Percentiles rank a stretch among this genome's conserved stretches.
Conservation (phyloP, 768 basidiomycete genomes). For the Boletus rubescentipes region DNA sequence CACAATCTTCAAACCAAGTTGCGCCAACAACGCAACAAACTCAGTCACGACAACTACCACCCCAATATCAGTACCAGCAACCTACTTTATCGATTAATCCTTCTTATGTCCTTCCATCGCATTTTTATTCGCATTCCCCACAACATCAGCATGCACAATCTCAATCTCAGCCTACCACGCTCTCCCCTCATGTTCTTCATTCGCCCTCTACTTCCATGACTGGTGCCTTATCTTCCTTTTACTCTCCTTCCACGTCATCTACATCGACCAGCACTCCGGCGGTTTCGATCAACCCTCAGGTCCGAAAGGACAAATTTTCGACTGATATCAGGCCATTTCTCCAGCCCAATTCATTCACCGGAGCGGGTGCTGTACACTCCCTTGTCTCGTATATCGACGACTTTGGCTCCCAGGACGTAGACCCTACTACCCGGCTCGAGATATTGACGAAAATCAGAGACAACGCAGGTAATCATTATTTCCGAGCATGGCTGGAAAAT, state of each 20-base stretch:
- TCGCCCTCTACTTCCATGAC: slow-evolving; percentile 45
- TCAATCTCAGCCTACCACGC: slow-evolving; percentile 52
- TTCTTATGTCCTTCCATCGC: slow-evolving; percentile 38
- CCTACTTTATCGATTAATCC: slow-evolving; percentile 44
- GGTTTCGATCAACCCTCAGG: slow-evolving; percentile 44
- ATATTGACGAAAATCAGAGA: slow-evolving; percentile 81
- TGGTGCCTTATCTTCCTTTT: slow-evolving; percentile 40
- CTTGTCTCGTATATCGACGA: slow-evolving; percentile 58
- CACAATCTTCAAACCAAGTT: slow-evolving; percentile 42
- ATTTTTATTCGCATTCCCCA: slow-evolving; percentile 37
- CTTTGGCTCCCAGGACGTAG: slow-evolving; percentile 63
- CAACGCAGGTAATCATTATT: slow-evolving; percentile 83
- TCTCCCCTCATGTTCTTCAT: slow-evolving; percentile 70
- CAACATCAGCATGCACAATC: slow-evolving; percentile 31
- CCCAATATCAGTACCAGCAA: slow-evolving; percentile 41
- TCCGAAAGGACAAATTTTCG: slow-evolving; percentile 55
- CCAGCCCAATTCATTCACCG: slow-evolving; percentile 58
- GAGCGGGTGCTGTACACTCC: slow-evolving; percentile 65
- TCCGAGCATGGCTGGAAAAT: slow-evolving; percentile 83
- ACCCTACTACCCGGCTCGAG: slow-evolving; percentile 63
- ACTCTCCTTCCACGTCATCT: slow-evolving; percentile 33
- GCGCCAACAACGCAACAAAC: slow-evolving; percentile 33
- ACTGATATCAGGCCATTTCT: slow-evolving; percentile 55
- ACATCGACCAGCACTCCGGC: slow-evolving; percentile 25
- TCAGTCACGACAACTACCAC: slow-evolving; percentile 37